These are phyloP conservation scores for Aquilaria sinensis DNA, from an alignment of 345 rosid species.

Conservation along the genomic window DNA sequence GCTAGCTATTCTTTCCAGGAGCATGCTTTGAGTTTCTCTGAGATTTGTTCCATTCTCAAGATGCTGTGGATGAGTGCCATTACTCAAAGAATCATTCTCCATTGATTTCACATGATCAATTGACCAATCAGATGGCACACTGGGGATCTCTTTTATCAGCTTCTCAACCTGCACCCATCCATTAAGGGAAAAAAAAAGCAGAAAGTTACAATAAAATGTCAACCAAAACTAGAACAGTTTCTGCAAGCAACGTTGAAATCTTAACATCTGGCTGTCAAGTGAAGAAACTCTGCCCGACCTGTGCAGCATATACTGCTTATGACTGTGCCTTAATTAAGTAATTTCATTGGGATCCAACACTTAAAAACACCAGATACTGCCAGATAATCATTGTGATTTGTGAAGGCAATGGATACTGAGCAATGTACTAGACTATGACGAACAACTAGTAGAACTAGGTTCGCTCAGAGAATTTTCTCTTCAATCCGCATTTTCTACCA, in stretches of 20 bases:
- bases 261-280: neutral
- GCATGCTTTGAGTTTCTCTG: conserved; percentile 96
- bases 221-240: neutral
- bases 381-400: no score
- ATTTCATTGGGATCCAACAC: no score
- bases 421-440: no score
- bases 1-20: conserved; percentile 93
- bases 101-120: conserved; percentile 47
- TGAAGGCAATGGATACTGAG: no score
- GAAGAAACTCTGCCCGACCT: no score
- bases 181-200: neutral
- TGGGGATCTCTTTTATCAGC: conserved; percentile 87
- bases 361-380: no score
- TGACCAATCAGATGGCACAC: conserved; percentile 77
- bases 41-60: conserved; percentile 69
- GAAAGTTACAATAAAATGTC: conserved; percentile 4
- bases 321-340: no score
- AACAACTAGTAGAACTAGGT: no score
- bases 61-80: conserved; percentile 34
- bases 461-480: no score
- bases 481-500: no score
- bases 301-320: no score
- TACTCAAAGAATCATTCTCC: conserved; percentile 35
- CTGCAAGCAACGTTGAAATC: neutral
- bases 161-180: conserved; percentile 70